Evolutionary conservation across 257 asterid species (phyloP).

Genomic region (Solanum habrochaites): DNA sequence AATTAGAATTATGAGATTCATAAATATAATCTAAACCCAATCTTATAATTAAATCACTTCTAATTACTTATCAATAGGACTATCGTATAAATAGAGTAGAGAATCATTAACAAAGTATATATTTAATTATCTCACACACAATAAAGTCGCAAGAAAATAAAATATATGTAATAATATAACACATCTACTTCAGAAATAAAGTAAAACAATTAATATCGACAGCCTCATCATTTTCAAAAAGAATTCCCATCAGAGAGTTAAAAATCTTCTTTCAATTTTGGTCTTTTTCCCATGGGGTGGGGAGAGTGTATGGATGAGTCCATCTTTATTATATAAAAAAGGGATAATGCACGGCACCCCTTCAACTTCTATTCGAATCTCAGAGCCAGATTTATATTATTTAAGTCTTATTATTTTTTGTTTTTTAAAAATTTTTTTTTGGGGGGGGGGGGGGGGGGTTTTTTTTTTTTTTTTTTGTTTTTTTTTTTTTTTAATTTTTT

Average conservation of each 20-base stretch:
- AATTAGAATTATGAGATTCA: background rate
- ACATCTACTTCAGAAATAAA: no score
- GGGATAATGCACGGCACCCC: no score
- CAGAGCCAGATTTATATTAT: accelerated
- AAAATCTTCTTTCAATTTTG: no score
- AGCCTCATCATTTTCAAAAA: background rate
- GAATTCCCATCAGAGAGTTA: background rate
- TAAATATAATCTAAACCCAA: background rate
- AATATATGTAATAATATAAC: no score
- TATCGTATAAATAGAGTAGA: background rate
- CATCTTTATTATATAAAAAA: background rate
- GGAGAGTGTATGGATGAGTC: background rate
- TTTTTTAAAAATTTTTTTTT: no score
- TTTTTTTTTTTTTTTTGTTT: no score
- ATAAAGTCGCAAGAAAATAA: no score
- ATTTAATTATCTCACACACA: background rate
- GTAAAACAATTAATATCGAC: background rate
- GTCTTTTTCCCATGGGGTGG: background rate
- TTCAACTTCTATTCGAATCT: no score
- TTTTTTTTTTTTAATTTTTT: no score
- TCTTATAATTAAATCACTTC: background rate
- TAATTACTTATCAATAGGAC: background rate
- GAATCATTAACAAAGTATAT: background rate
- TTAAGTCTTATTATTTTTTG: no score
- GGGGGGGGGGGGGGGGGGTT: no score